Evolutionary conservation across 257 asterid genomes (phyloP).

Genomic region (Echium plantagineum): DNA sequence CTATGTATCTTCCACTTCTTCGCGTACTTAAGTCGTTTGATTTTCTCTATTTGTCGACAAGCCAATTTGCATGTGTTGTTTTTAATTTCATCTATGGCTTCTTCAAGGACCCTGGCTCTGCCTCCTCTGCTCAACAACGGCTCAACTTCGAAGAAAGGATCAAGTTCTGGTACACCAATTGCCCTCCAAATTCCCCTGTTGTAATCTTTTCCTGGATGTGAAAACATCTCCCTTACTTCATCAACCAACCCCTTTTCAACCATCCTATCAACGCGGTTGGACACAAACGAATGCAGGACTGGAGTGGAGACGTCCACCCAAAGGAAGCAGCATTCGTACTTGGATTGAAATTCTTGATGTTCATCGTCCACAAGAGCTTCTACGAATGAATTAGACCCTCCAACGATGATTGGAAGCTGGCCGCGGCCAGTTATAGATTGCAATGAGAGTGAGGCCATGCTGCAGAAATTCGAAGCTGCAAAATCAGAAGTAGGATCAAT

Average conservation of each 20-base stretch:
- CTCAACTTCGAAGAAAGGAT: conserved; percentile 35
- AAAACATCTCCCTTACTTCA: conserved; percentile 37
- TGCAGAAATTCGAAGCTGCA: conserved; percentile 17
- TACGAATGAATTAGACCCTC: conserved; percentile 35
- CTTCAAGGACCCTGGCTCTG: conserved; percentile 27
- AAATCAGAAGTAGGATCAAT: conserved; percentile 28
- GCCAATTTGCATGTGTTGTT: conserved; percentile 51
- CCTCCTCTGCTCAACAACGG: conserved; percentile 26
- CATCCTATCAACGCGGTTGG: conserved; percentile 70
- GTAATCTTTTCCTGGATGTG: conserved; percentile 37
- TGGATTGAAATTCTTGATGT: conserved; percentile 22
- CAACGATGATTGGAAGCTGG: conserved; percentile 32
- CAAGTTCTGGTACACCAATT: conserved; percentile 83
- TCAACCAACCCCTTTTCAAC: conserved; percentile 59
- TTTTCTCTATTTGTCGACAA: conserved; percentile 44
- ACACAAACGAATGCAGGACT: conserved; percentile 44
- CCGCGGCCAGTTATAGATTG: conserved; percentile 16
- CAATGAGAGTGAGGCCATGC: conserved; percentile 16
- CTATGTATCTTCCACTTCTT: conserved; percentile 68
- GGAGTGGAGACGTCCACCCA: conserved; percentile 79
- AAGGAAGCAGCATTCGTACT: conserved; percentile 55
- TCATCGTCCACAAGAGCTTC: conserved; percentile 22
- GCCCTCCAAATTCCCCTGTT: conserved; percentile 64
- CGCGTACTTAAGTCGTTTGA: conserved; percentile 33
- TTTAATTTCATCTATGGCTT: conserved; percentile 54